phyloP scores from a whole-genome alignment of 495 filamentous ascomycete species.

The Tuber brumale region DNA sequence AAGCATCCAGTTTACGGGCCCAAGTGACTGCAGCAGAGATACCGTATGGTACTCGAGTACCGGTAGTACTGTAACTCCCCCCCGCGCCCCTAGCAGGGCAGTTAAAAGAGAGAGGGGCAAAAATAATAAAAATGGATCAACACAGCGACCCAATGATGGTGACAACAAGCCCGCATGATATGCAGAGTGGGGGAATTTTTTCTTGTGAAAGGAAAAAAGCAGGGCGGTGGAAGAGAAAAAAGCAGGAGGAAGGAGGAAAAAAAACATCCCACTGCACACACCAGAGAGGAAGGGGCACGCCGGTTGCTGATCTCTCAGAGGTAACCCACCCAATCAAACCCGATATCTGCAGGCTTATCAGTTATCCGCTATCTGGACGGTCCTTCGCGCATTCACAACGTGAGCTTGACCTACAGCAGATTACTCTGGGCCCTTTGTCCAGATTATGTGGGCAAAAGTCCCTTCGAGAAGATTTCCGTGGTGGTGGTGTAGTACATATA shows the following conservation, averaged over 20 bases:
- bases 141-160: background rate
- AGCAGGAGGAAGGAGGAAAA: background rate
- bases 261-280: slow-evolving; percentile 6
- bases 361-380: background rate
- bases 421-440: slow-evolving; percentile 1
- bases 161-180: background rate
- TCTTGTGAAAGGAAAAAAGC: background rate
- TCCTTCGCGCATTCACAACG: background rate
- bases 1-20: background rate
- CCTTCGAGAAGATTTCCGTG: slow-evolving; percentile 3
- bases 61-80: background rate
- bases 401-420: background rate
- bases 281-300: background rate
- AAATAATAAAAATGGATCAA: background rate
- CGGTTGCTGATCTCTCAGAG: background rate
- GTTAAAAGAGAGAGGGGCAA: background rate
- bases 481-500: background rate
- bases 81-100: background rate
- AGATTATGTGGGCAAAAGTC: background rate
- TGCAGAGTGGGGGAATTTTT: background rate
- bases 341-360: slow-evolving; percentile 1
- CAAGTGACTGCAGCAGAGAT: background rate
- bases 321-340: background rate
- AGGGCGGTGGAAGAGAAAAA: background rate
- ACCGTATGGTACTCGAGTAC: no score